Base-by-base conservation (phyloP, 805 yeast species). In the Lipomyces sp. region DNA sequence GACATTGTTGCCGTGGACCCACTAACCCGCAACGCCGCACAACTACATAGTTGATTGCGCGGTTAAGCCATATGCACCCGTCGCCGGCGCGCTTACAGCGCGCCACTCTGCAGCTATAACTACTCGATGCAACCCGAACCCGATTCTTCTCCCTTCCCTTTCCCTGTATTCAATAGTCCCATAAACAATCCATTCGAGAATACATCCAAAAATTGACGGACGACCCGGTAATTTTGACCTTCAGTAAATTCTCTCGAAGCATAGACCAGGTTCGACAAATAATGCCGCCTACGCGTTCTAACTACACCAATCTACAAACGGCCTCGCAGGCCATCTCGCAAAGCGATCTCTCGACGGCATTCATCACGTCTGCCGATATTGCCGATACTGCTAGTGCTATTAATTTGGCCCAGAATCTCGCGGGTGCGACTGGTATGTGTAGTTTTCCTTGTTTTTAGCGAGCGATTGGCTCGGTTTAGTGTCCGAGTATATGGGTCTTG, bases 121-220 rank as follows among this genome's bases (percentile, higher is more conserved):
- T 42, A 42, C 24, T n/a, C 10, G 48, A 42, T 24, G n/a, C 48
- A 42, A 55, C 63, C 66, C 66, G 66, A 39, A 59, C 64, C 64
- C 66, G 64, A 56, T 57, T 57, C 63, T 35, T 33, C 58, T 53
- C 66, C 61, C 62, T 32, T 45, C 64, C 66, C 66, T 55, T 61
- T 54, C 59, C 56, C 58, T 54, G 54, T 60, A 59, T 57, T 59
- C 59, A 50, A 59, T 45, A 37, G 33, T 13, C 55, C 33, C 51
- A 32, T 34, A 29, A 3, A 48, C 53, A 48, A 51, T 32, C 34
- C 30, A 51, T 29, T 24, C 15, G 11, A 10, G 54, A 51, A 42
- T 15, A 3, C 15, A 5, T 42, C 24, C 15, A 42, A 18, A 15
- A 42, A 42, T 42, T 24, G 48, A 15, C 48, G 15, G 48, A n/a